Percentiles rank a stretch among this genome's conserved stretches.
Evolutionary conservation across 1,139 yeast genomes (phyloP).

Genomic region (Yamadazyma dushanensis): DNA sequence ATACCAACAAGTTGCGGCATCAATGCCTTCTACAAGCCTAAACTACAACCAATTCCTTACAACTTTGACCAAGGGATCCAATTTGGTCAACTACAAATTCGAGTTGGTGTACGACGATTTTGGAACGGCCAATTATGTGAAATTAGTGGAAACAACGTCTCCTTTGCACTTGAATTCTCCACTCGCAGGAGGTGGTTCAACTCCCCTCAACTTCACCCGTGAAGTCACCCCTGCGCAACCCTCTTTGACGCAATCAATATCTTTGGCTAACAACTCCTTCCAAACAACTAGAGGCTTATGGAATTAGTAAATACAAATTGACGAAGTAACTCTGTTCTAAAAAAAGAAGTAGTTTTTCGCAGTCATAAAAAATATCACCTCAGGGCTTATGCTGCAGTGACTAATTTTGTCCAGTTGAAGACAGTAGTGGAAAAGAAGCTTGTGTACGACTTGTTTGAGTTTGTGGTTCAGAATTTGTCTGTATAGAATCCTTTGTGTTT

Average conservation of each 20-base stretch:
- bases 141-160: slow-evolving; percentile 19
- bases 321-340: neutral
- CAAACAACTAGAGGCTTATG: slow-evolving; percentile 3
- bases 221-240: neutral
- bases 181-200: neutral
- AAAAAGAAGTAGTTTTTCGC: too few species aligned
- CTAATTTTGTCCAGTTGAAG: too few species aligned
- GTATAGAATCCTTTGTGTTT: too few species aligned
- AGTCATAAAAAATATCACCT: too few species aligned
- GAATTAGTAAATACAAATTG: slow-evolving; percentile 1
- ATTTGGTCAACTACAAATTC: slow-evolving; percentile 29
- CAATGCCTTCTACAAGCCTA: slow-evolving; percentile 28
- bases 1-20: slow-evolving; percentile 31
- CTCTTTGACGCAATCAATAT: slow-evolving; percentile 2
- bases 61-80: slow-evolving; percentile 23
- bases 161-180: slow-evolving; percentile 4
- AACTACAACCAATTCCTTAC: slow-evolving; percentile 44
- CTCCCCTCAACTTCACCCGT: neutral
- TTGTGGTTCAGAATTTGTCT: too few species aligned
- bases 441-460: too few species aligned
- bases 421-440: too few species aligned
- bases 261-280: slow-evolving; percentile 4
- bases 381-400: neutral
- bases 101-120: slow-evolving; percentile 49
- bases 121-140: slow-evolving; percentile 47